Evolutionary conservation across 225 moss, liverwort and hornwort species (phyloP).

Genomic region (Polytrichum formosum): DNA sequence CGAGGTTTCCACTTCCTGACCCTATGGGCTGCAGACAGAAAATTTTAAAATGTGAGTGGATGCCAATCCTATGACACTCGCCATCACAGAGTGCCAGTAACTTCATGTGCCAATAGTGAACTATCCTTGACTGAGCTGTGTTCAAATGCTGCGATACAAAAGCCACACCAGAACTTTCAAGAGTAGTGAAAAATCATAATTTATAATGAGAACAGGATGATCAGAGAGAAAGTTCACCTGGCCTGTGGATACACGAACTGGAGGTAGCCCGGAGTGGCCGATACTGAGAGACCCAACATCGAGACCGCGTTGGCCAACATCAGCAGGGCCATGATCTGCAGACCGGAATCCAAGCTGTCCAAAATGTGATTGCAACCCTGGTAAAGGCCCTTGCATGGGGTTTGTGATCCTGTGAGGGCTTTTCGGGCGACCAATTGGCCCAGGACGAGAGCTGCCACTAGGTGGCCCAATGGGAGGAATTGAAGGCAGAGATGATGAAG

Average conservation of each 20-base stretch:
- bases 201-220: background rate
- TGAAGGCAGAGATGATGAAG: slow-evolving; percentile 21
- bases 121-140: background rate
- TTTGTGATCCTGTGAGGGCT: slow-evolving; percentile 38
- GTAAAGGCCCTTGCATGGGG: slow-evolving; percentile 49
- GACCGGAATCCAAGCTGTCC: slow-evolving; percentile 51
- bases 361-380: slow-evolving; percentile 45
- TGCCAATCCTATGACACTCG: background rate
- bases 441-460: slow-evolving; percentile 32
- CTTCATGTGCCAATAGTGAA: background rate
- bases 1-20: slow-evolving; percentile 22
- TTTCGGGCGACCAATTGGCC: slow-evolving; percentile 56
- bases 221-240: slow-evolving; percentile 24
- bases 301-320: slow-evolving; percentile 27
- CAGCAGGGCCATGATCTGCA: slow-evolving; percentile 31
- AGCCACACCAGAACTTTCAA: background rate
- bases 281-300: slow-evolving; percentile 38
- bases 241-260: slow-evolving; percentile 42
- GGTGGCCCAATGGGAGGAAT: slow-evolving; percentile 50
- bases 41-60: background rate
- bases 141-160: background rate
- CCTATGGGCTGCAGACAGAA: slow-evolving; percentile 21
- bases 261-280: slow-evolving; percentile 35
- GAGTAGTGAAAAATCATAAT: too few relatives aligned
- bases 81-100: background rate